Percentiles rank a stretch among this genome's conserved stretches.
Conservation (phyloP, 106 monocot genomes). For the Apostasia shenzhenica region DNA sequence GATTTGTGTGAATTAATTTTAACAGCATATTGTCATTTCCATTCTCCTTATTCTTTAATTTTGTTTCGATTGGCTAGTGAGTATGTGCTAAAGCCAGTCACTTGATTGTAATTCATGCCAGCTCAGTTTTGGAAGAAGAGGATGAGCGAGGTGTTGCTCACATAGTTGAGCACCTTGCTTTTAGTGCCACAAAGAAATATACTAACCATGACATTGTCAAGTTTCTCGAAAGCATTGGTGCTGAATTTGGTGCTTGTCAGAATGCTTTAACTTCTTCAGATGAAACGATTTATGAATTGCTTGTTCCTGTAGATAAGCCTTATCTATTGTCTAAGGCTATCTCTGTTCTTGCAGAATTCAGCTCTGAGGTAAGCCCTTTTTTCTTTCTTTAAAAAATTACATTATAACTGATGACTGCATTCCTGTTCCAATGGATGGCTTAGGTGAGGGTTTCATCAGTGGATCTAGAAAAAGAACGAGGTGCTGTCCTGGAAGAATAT, state of each 20-base stretch:
- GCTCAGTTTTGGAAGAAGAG: slow-evolving; percentile 98
- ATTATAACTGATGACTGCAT: slow-evolving; percentile 2
- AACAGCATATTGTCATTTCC: too few species aligned
- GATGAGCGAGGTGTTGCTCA: slow-evolving; percentile 98
- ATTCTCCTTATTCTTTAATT: too few species aligned
- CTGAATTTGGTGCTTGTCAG: slow-evolving; percentile 99
- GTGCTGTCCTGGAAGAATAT: slow-evolving; percentile 93
- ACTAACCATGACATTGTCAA: slow-evolving; percentile 96
- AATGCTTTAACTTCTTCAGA: slow-evolving; percentile 97
- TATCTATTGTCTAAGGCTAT: slow-evolving; percentile 83
- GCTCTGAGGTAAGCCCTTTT: slow-evolving; percentile 63
- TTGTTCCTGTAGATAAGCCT: slow-evolving; percentile 97
- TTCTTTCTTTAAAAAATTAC: background rate
- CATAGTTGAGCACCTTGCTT: slow-evolving; percentile 97
- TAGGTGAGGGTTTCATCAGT: slow-evolving; percentile 77
- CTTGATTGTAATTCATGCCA: slow-evolving; percentile 30
- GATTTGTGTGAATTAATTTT: too few species aligned
- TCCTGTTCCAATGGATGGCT: slow-evolving; percentile 5
- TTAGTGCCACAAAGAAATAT: slow-evolving; percentile 92
- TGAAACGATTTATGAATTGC: slow-evolving; percentile 96
- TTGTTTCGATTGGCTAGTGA: too few species aligned
- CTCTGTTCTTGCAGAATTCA: slow-evolving; percentile 95
- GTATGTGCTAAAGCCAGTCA: background rate
- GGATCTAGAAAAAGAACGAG: slow-evolving; percentile 95
- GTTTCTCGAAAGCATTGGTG: slow-evolving; percentile 98